Evolutionary conservation across 1,284 basidiomycete genomes (phyloP), one percentile per base, ranked within the genome.

Genomic region (Trametes versicolor): DNA sequence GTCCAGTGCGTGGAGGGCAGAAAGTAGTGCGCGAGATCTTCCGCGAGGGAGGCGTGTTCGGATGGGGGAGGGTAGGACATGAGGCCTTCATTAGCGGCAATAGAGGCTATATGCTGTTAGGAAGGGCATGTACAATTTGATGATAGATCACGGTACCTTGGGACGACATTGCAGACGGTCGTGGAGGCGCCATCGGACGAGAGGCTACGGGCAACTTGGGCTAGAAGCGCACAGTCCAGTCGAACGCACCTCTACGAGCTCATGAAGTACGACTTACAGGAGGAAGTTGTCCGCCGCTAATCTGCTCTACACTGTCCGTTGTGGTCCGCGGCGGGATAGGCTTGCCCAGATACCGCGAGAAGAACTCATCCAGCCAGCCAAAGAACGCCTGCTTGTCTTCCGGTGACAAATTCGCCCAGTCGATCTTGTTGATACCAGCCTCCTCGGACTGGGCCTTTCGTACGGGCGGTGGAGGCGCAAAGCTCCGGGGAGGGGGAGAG

Each of bases 351-450:
- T 79, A 81, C 47, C 81, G 80, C 21, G 83, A 81, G 71, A 93
- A 93, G 76, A 90, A 94, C 72, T 92, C 90, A 72, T 95, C 92
- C 19, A 94, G 78, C 87, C 90, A 92, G 58, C 76, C 76, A 75
- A 94, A 95, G 72, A 94, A 89, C 19, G 79, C 84, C 37, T 86
- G 76, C 74, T 93, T 94, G 72, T 95, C 92, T 71, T 87, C 81
- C 9, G 73, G 70, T 0, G 86, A 84, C 48, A 94, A 79, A 73
- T 91, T 87, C 4, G 80, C 74, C 92, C 92, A 94, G 72, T 92
- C 87, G 34, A 94, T 85, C 51, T 65, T 68, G 41, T 68, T 67
- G 47, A 62, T 52, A 48, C 59, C 60, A 58, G 62, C 55, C 55
- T 50, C 58, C n/a, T 36, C 19, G 2, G 56, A n/a, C n/a, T 56